Evolutionary conservation across 371 early-diverging fungal species (phyloP).

Genomic region (Fennellomyces sp.): DNA sequence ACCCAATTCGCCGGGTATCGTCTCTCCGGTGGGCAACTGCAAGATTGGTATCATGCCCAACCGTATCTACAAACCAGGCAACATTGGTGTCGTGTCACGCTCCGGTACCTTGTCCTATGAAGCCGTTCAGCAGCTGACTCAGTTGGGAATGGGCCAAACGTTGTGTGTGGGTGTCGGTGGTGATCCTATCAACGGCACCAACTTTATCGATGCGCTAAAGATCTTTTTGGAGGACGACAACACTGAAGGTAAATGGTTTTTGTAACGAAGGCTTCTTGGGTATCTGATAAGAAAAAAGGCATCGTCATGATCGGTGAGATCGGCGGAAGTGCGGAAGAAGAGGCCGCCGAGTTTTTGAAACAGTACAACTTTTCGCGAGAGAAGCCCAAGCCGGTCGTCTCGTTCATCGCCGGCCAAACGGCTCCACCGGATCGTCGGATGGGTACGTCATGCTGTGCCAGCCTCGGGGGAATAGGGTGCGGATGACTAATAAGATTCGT

Average conservation of each 20-base stretch:
- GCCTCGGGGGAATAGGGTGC: background rate
- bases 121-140: slow-evolving; percentile 97
- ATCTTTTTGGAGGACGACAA: slow-evolving; percentile 94
- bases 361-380: slow-evolving; percentile 87
- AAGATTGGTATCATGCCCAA: slow-evolving; percentile 99
- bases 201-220: slow-evolving; percentile 95
- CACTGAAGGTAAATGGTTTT: slow-evolving; percentile 80
- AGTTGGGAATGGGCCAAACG: slow-evolving; percentile 93
- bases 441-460: slow-evolving; percentile 76
- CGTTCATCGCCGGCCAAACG: slow-evolving; percentile 98
- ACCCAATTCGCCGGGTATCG: slow-evolving; percentile 99
- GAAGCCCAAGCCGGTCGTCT: slow-evolving; percentile 93
- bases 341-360: slow-evolving; percentile 96
- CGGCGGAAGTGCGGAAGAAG: slow-evolving; percentile 98
- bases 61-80: slow-evolving; percentile 94
- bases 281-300: slow-evolving; percentile 45
- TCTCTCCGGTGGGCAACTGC: slow-evolving; percentile 90
- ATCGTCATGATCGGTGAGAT: slow-evolving; percentile 95
- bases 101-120: slow-evolving; percentile 99
- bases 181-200: slow-evolving; percentile 99
- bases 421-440: slow-evolving; percentile 99
- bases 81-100: slow-evolving; percentile 97
- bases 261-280: background rate
- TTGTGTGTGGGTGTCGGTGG: slow-evolving; percentile 98
- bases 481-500: slow-evolving; percentile 1